Conservation (phyloP, 2,329 filamentous ascomycete species). For the Aspergillus sp. region DNA sequence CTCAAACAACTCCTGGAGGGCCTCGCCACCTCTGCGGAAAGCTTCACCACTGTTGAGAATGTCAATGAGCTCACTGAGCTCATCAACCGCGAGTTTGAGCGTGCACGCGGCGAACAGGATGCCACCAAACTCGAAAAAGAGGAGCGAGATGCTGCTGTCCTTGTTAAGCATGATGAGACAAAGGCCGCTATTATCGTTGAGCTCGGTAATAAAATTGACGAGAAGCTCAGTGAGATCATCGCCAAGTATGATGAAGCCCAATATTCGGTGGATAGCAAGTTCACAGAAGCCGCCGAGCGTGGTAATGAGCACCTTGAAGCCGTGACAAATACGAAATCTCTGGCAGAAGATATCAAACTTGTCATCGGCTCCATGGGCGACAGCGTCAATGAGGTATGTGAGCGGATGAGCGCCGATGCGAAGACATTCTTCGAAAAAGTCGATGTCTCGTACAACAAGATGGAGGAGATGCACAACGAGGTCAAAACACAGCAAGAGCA, state of each 20-base stretch:
- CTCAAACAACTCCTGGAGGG: conserved; percentile 63
- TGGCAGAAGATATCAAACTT: conserved; percentile 83
- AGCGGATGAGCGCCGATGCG: conserved; percentile 84
- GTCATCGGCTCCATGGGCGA: conserved; percentile 82
- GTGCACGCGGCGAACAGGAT: conserved; percentile 75
- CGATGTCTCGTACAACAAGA: conserved; percentile 72
- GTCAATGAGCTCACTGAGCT: conserved; percentile 71
- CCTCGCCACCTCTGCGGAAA: conserved; percentile 60
- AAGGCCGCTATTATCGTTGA: conserved; percentile 56
- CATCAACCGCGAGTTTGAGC: conserved; percentile 84
- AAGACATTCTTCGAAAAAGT: conserved; percentile 82
- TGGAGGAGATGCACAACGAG: conserved; percentile 71
- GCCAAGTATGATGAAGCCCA: conserved; percentile 88
- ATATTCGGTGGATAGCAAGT: conserved; percentile 68
- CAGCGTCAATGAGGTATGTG: conserved; percentile 76
- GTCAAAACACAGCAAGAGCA: conserved; percentile 77
- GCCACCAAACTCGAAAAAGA: conserved; percentile 78
- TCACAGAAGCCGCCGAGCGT: conserved; percentile 70
- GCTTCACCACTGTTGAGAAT: conserved; percentile 54
- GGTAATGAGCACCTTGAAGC: conserved; percentile 72
- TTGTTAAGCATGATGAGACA: conserved; percentile 62
- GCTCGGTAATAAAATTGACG: conserved; percentile 62
- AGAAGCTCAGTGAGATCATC: conserved; percentile 78
- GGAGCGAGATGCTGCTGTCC: conserved; percentile 54
- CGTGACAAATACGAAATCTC: conserved; percentile 70